Base-by-base conservation (phyloP, 345 rosid genomes). In the Turritis glabra region DNA sequence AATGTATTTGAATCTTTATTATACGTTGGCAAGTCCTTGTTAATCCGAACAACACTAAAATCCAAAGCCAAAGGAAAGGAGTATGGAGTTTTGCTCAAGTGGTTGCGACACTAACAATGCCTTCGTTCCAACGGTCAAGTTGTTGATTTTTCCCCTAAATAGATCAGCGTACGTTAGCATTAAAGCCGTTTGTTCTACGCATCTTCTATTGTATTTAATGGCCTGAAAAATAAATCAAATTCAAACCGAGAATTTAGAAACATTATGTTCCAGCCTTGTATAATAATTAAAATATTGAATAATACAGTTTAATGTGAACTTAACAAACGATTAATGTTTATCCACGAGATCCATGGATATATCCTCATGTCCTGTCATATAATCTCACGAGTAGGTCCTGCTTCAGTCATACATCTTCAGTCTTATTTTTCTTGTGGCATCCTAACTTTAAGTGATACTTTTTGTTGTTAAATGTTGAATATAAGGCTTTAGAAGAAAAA, bases 101-200 rank as follows among this genome's bases (percentile, higher is more conserved):
- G 69, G 69, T 69, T 41, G 73, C 41, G 73, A 27, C 37, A 69
- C 29, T 30, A 69, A 18, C 44, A 50, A 19, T 19, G 14, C 22
- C 22, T 66, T 48, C 46, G 35, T 50, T 21, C 32, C 29, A 50
- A 66, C 21, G 41, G 15, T 55, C 37, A 69, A 41, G 21, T 55
- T 40, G 21, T 56, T 69, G 43, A 41, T 8, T 18, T 26, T 12
- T 12, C 7, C 3, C 9, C 7, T 18, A 30, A 47, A 47, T 29
- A 29, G 19, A 33, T 51, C 3, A 29, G 37, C 10, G 25, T 26
- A 26, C 10, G 25, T 26, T 17, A 25, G 67, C 67, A 65, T 48
- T 12, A 17, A 17, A 26, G 23, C 7, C 53, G 19, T 41, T 14
- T 9, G 22, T 62, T 62, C 23, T 62, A 12, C 8, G 27, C 27